A percentile compares a stretch with the other conserved stretches of the same genome.
Conservation (phyloP, 2,329 filamentous ascomycete genomes). For the Dactylellina leptospora region DNA sequence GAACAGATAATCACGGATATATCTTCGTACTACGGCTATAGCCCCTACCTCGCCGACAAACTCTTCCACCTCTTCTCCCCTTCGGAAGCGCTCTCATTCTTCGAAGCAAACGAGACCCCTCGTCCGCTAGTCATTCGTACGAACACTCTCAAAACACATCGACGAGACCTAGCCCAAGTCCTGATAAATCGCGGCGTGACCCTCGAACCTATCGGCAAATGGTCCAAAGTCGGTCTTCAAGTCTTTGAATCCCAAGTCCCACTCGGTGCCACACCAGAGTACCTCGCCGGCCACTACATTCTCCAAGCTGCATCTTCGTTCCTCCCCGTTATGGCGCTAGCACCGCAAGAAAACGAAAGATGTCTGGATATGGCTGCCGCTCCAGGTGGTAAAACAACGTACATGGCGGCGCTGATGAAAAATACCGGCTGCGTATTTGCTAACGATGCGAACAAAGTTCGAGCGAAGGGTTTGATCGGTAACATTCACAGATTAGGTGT, state of each 20-base stretch:
- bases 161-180: conserved; percentile 84
- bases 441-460: conserved; percentile 92
- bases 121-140: conserved; percentile 95
- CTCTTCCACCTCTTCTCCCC: conserved; percentile 91
- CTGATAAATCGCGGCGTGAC: conserved; percentile 96
- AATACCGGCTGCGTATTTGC: conserved; percentile 96
- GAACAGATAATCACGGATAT: conserved; percentile 87
- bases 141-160: conserved; percentile 84
- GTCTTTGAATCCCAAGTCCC: conserved; percentile 90
- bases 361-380: conserved; percentile 94
- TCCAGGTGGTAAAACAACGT: conserved; percentile 94
- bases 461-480: conserved; percentile 96
- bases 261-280: conserved; percentile 94
- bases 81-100: conserved; percentile 94
- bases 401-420: conserved; percentile 96
- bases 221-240: conserved; percentile 97
- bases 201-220: conserved; percentile 95
- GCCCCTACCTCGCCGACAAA: conserved; percentile 92
- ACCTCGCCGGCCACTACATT: conserved; percentile 96
- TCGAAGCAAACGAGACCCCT: conserved; percentile 96
- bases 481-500: conserved; percentile 95
- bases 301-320: conserved; percentile 96
- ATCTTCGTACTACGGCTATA: conserved; percentile 97
- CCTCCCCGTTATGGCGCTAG: conserved; percentile 95
- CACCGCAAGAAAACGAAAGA: conserved; percentile 90